Evolutionary conservation across 371 early-diverging fungal genomes (phyloP), one percentile per base, ranked within the genome.

Genomic region (Rhizopus sp.): DNA sequence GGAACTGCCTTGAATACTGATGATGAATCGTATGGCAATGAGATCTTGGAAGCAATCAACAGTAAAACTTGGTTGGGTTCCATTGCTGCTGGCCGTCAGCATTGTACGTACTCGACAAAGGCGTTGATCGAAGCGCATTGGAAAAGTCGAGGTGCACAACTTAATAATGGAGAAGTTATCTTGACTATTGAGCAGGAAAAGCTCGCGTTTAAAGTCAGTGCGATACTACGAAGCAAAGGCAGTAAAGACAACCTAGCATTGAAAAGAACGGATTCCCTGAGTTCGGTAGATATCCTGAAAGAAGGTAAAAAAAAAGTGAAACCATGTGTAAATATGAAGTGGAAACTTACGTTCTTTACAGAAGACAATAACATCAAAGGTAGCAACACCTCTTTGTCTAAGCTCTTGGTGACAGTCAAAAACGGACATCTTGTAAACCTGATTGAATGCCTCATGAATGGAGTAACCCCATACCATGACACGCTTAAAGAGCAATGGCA

Each of bases 391-490:
- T 4, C 8, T 9, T 9, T 8, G 7, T 49, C 50, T 31, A 37
- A 56, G 16, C 37, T 71, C 10, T 29, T 69, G 3, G 74, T 77
- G 4, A 59, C 75, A 29, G 77, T 88, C 10, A 81, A 81, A 33
- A 79, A 81, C 2, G 88, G 83, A 1, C 55, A 70, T n/a, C 51
- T 85, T 12, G 80, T 80, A 16, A 62, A 69, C 2, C 53, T 88
- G 12, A 67, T 85, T 32, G 82, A 86, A 32, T 69, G 79, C 0
- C 63, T 84, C 10, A 68, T 86, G 0, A 61, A 72, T 59, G 86
- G 88, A 4, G 63, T 85, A 3, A 62, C 70, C 9, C 64, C 59
- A 10, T 78, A 73, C 49, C 70, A 54, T 16, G 69, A 74, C 5
- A 64, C 69, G 8, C 53, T 78, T 17, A 62, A 66, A 32, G 77